Evolutionary conservation across 441 rosid species (phyloP), one percentile per base, ranked within the genome.

Genomic region (Populus trichocarpa): DNA sequence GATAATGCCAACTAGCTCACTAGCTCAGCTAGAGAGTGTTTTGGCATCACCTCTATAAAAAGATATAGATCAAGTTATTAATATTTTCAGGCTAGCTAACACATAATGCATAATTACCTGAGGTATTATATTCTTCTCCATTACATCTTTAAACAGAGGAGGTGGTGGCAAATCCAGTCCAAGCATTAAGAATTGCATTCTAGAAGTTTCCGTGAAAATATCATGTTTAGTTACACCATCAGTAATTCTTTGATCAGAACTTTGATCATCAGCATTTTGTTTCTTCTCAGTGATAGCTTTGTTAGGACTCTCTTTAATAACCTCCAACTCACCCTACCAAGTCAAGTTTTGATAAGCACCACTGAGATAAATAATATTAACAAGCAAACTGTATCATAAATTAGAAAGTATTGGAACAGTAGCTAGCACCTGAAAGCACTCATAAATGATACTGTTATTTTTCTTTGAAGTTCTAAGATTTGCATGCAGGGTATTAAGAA

Each of bases 101-200:
- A 70, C 22, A 63, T 16, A 69, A 26, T 63, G 42, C 25, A 81
- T 12, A 38, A 11, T 23, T 86, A 92, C 99, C 97, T 96, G 99
- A 5, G 97, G 99, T 80, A 94, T 96, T 10, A 96, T 96, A 83
- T 94, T 96, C 84, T 96, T 96, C 86, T 96, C 99, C 99, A 96
- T 92, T 78, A 94, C 97, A 77, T 96, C 99, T 87, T 90, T 87
- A 85, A 94, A 94, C 76, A 96, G 92, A 63, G 98, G 99, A 4
- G 97, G 97, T 30, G 98, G 98, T 20, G 99, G 99, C 86, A 96
- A 88, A 88, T 96, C 99, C 76, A 96, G 85, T 32, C 98, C 97
- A 84, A 96, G 97, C 99, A 94, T 94, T 85, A 94, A 83, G 86
- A 91, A 96, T 36, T 96, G 90, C 98, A 92, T 92, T 85, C 90